Conservation (phyloP, 2,329 filamentous ascomycete genomes). For the Zymoseptoria pseudotritici region DNA sequence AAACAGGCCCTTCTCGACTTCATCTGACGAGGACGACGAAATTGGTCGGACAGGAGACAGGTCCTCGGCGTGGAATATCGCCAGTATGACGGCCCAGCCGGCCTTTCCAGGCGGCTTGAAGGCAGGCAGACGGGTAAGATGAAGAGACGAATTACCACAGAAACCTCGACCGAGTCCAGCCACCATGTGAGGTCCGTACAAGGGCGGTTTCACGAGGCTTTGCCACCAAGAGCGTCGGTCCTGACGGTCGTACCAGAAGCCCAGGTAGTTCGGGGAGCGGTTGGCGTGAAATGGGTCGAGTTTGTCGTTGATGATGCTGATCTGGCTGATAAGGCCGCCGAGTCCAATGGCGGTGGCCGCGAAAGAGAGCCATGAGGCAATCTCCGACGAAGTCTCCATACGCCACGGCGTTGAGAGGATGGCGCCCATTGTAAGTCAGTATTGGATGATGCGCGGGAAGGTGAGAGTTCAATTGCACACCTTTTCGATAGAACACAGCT, state of each 20-base stretch:
- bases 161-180: not conserved
- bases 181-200: not conserved
- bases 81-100: not conserved
- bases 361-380: constrained; percentile 3
- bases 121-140: not conserved
- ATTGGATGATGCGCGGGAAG: not conserved
- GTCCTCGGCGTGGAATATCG: not conserved
- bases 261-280: not conserved
- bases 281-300: constrained; percentile 2
- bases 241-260: constrained; percentile 1
- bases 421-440: not conserved
- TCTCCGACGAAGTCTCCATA: not conserved
- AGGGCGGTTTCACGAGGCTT: constrained; percentile 1
- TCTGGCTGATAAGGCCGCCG: not conserved
- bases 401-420: not conserved
- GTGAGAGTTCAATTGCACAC: too few species aligned
- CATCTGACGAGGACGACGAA: not conserved
- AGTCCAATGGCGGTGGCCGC: constrained; percentile 2
- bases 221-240: not conserved
- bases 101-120: not conserved
- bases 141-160: not conserved
- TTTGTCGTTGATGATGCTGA: not conserved
- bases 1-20: not conserved
- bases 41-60: not conserved
- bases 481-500: too few species aligned